These are phyloP conservation scores for Saccharomycopsis fermentans DNA, from an alignment of 805 yeast species.

Conservation along the genomic window DNA sequence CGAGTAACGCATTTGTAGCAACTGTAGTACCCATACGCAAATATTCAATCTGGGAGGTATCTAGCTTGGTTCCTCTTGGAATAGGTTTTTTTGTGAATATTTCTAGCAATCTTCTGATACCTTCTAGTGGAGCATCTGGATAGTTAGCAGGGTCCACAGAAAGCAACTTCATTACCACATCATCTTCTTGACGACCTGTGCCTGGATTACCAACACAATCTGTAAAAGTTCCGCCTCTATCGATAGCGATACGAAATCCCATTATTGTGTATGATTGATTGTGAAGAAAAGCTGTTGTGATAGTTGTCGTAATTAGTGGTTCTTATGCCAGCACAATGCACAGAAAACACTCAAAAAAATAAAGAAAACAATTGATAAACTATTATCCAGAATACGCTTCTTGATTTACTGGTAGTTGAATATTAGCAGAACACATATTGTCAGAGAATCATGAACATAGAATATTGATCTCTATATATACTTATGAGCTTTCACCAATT, in stretches of 20 bases:
- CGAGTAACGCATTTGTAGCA: slow-evolving; percentile 90
- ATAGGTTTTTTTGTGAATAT: slow-evolving; percentile 41
- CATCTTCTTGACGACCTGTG: slow-evolving; percentile 30
- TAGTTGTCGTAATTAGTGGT: too few species aligned
- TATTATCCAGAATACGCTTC: too few species aligned
- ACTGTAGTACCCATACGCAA: slow-evolving; percentile 91
- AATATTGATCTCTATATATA: not conserved
- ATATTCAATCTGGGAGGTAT: slow-evolving; percentile 51
- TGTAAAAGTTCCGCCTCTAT: slow-evolving; percentile 87
- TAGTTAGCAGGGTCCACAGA: slow-evolving; percentile 88
- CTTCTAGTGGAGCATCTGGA: slow-evolving; percentile 87
- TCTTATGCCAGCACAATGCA: not conserved
- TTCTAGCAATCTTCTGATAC: slow-evolving; percentile 71
- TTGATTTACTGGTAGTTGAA: not conserved
- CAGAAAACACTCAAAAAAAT: not conserved
- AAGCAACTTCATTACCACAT: slow-evolving; percentile 63
- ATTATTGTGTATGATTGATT: not conserved
- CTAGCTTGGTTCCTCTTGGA: slow-evolving; percentile 51
- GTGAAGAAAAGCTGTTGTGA: too few species aligned
- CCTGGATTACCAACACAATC: slow-evolving; percentile 44
- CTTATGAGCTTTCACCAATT: not conserved
- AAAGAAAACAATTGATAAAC: not conserved
- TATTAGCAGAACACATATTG: not conserved
- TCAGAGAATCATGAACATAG: not conserved
- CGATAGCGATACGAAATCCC: slow-evolving; percentile 2